Base-by-base conservation (phyloP, 495 filamentous ascomycete genomes). In the Lasiosphaeris hirsuta region DNA sequence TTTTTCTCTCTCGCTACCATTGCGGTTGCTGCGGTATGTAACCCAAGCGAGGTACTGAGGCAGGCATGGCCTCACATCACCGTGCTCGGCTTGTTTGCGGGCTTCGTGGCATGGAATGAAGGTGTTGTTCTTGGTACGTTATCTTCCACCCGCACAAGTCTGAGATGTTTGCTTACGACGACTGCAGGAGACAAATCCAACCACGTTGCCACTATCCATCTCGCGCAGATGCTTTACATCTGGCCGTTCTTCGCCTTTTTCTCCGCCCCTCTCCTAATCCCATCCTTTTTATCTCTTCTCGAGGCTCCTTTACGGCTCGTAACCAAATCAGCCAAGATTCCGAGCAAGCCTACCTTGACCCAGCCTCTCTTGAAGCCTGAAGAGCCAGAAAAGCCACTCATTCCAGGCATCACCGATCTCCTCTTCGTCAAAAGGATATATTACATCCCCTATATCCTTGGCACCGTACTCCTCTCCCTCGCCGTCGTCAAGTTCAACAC, bases 181-280 rank as follows among this genome's bases (percentile, higher is more conserved):
- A 0, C 30, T 1, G 1, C 51, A 90, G 87, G 90, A 14, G 95
- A 98, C 71, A 96, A 97, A 75, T 86, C 88, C 23, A 96, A 96
- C 64, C 94, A 98, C 67, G 76, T 91, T 55, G 90, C 91, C 3
- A 90, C 90, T 7, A 69, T 97, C 15, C 95, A 98, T 64, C 69
- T 96, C 42, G 80, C 94, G 2, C 94, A 98, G 69, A 88, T 97
- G 83, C 86, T 97, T 36, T 98, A 98, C 69, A 84, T 97, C 64
- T 93, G 90, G 86, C 86, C 91, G 1, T 90, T 94, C 67, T 82
- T 94, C 35, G 67, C 78, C 36, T 96, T 96, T 77, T 96, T 96
- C 77, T 96, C 93, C 0, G 84, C 83, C 51, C 93, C 94, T 1
- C 75, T 97, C 10, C 65, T 93, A 7, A 56, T 86, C 14, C 78